Percentiles rank a stretch among this genome's conserved stretches.
Conservation (phyloP, 1,139 yeast species). For the Candida tetrigidarum region DNA sequence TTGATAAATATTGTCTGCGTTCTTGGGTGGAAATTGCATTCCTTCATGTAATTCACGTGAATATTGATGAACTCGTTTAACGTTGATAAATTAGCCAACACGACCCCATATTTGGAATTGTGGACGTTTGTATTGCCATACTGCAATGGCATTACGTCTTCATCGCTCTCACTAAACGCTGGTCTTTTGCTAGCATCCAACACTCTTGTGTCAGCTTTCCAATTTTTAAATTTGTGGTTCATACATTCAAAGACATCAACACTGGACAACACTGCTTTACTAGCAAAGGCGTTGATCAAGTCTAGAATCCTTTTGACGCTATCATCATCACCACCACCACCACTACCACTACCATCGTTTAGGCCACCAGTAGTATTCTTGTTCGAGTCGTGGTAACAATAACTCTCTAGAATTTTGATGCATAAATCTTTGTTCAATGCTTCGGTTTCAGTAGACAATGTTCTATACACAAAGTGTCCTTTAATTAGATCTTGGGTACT, state of each 20-base stretch:
- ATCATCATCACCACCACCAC: conserved; percentile 21
- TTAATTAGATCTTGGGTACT: conserved; percentile 41
- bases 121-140: conserved; percentile 22
- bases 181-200: neutral
- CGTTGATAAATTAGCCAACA: conserved; percentile 33
- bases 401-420: conserved; percentile 39
- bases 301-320: conserved; percentile 29
- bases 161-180: conserved; percentile 11
- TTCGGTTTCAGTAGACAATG: conserved; percentile 31
- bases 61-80: conserved; percentile 27
- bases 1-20: conserved; percentile 38
- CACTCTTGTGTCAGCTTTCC: conserved; percentile 17
- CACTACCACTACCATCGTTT: conserved; percentile 17
- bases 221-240: conserved; percentile 34
- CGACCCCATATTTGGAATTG: conserved; percentile 32
- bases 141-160: conserved; percentile 13
- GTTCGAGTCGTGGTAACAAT: conserved; percentile 29
- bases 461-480: conserved; percentile 38
- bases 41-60: conserved; percentile 30
- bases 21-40: conserved; percentile 18
- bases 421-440: conserved; percentile 40
- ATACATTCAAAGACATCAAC: conserved; percentile 36
- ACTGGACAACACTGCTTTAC: conserved; percentile 22
- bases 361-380: too few species aligned
- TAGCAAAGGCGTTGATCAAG: conserved; percentile 33